phyloP scores from a whole-genome alignment of 805 yeast genomes.

The Wickerhamomyces pijperi region DNA sequence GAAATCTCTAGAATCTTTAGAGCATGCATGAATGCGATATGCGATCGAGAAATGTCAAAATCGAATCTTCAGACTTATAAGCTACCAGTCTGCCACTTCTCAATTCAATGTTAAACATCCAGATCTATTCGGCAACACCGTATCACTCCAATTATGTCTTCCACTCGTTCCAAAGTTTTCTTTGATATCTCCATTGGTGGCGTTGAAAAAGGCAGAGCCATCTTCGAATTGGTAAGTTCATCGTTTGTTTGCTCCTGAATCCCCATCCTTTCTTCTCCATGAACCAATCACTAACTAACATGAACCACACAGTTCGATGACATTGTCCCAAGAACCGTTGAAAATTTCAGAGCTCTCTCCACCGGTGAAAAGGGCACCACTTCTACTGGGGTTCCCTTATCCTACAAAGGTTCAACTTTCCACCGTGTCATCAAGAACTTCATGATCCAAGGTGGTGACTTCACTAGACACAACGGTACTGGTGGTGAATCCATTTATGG shows the following conservation, averaged over 20 bases:
- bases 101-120: too few species aligned
- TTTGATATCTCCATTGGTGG: conserved; percentile 75
- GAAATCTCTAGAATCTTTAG: neutral
- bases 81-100: too few species aligned
- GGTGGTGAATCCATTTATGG: conserved; percentile 82
- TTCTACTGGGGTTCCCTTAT: conserved; percentile 49
- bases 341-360: conserved; percentile 79
- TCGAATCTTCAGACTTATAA: too few species aligned
- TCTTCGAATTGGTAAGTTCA: conserved; percentile 48
- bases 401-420: conserved; percentile 78
- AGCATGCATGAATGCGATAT: too few species aligned
- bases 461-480: conserved; percentile 60
- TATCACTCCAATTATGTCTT: too few species aligned
- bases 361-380: conserved; percentile 79
- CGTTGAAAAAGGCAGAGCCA: conserved; percentile 60
- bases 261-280: too few species aligned
- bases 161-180: conserved; percentile 41
- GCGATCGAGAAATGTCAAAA: too few species aligned
- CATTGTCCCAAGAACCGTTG: conserved; percentile 80
- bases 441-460: conserved; percentile 95
- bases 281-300: conserved; percentile 1
- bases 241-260: conserved; percentile 3
- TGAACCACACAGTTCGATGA: conserved; percentile 30
- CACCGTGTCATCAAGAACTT: conserved; percentile 85
- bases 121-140: too few species aligned